Percentiles rank a stretch among this genome's conserved stretches.
These are phyloP conservation scores for Yarrowia sp. DNA, from an alignment of 805 yeast genomes.

Conservation along the genomic window DNA sequence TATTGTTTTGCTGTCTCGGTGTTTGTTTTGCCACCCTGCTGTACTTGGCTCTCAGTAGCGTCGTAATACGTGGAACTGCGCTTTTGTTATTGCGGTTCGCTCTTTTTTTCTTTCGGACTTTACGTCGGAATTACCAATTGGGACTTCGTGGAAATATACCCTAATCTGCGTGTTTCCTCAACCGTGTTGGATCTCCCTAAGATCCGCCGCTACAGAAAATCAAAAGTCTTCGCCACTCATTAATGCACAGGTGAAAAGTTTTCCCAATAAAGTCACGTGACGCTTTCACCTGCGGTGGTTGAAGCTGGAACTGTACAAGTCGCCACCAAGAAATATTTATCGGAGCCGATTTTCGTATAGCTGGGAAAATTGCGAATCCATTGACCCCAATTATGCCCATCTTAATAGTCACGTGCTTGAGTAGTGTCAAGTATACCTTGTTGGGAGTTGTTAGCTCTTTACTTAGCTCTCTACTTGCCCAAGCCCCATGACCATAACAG, in stretches of 20 bases:
- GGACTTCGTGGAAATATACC: conserved; percentile 22
- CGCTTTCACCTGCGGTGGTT: neutral
- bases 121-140: conserved; percentile 19
- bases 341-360: neutral
- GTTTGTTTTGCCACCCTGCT: neutral
- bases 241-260: conserved; percentile 25
- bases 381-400: neutral
- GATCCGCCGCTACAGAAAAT: neutral
- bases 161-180: neutral
- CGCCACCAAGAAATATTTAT: too few relatives aligned
- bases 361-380: neutral
- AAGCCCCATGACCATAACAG: too few relatives aligned
- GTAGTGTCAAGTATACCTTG: neutral
- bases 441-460: neutral
- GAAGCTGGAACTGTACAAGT: too few relatives aligned
- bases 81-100: conserved; percentile 1
- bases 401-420: neutral
- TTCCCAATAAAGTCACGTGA: conserved; percentile 29
- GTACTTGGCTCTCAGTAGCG: conserved; percentile 6
- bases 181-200: neutral
- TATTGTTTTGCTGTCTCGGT: neutral
- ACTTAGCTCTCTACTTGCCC: neutral
- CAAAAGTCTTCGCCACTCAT: conserved; percentile 24
- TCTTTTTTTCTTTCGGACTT: conserved; percentile 8
- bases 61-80: neutral